Percentiles rank a stretch among this genome's conserved stretches.
Evolutionary conservation across 805 yeast species (phyloP).

Genomic region (Candida qinlingensis): DNA sequence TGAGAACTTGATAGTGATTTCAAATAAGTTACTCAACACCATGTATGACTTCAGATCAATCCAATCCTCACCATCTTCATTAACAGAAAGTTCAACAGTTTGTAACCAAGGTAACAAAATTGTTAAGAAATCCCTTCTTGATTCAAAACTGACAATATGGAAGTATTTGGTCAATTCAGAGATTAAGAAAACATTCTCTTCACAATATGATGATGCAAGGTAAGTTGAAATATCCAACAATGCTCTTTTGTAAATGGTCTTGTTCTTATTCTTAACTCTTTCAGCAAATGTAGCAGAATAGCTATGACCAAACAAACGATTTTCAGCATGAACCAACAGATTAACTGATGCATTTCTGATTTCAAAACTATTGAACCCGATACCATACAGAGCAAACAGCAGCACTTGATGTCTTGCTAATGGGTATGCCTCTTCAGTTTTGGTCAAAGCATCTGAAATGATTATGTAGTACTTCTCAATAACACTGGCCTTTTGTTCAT

Average conservation of each 20-base stretch:
- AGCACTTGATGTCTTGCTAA: constrained; percentile 60
- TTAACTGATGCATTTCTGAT: constrained; percentile 71
- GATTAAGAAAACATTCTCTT: constrained; percentile 55
- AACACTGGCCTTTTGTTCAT: constrained; percentile 45
- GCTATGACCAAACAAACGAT: constrained; percentile 47
- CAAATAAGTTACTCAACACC: constrained; percentile 78
- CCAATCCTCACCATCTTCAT: constrained; percentile 30
- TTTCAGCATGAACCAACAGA: constrained; percentile 63
- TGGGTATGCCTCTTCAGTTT: constrained; percentile 38
- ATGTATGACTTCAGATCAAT: constrained; percentile 43
- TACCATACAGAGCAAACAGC: constrained; percentile 70
- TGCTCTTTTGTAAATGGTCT: constrained; percentile 83
- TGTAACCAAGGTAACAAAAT: constrained; percentile 92
- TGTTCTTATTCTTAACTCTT: constrained; percentile 66
- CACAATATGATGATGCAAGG: constrained; percentile 58
- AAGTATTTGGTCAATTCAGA: constrained; percentile 69
- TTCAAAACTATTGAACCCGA: constrained; percentile 65
- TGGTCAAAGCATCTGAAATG: constrained; percentile 58
- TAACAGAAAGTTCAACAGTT: constrained; percentile 55
- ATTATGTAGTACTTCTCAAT: constrained; percentile 67
- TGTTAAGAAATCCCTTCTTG: constrained; percentile 74
- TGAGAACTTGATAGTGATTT: constrained; percentile 75
- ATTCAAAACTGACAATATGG: constrained; percentile 49
- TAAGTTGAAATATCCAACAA: constrained; percentile 72
- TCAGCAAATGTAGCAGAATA: constrained; percentile 58